Percentiles rank a stretch among this genome's conserved stretches.
Conservation (phyloP, 176 grass and related monocot species). For the Cymbopogon citratus region DNA sequence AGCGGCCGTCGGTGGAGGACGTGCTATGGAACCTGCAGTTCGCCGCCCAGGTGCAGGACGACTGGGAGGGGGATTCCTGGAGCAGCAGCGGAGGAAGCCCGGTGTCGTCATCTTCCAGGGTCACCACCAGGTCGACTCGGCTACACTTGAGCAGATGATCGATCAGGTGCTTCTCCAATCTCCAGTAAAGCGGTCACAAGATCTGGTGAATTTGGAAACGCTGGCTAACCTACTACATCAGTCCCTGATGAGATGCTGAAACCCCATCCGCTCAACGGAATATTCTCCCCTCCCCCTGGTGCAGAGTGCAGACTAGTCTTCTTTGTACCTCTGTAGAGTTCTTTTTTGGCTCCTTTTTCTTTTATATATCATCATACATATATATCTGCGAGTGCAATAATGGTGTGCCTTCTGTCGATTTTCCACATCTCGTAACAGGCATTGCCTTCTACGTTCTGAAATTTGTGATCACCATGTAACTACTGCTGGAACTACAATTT, state of each 20-base stretch:
- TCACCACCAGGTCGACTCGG: conserved; percentile 4
- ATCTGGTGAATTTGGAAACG: background rate
- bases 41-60: conserved; percentile 79
- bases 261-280: background rate
- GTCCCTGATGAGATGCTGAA: background rate
- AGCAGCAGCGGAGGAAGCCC: conserved; percentile 68
- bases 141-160: conserved; percentile 25
- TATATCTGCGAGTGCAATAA: conserved; percentile 20
- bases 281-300: background rate
- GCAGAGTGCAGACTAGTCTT: background rate
- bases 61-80: conserved; percentile 50
- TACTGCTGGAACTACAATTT: background rate
- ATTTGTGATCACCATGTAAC: background rate
- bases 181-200: background rate
- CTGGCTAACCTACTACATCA: background rate
- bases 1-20: conserved; percentile 85
- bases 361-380: background rate
- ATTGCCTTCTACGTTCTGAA: background rate
- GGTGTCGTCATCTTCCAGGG: conserved; percentile 38
- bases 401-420: background rate
- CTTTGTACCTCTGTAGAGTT: background rate
- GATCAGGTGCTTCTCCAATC: background rate
- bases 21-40: conserved; percentile 99
- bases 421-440: background rate
- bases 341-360: background rate